These are phyloP conservation scores for Cordyceps javanica DNA, from an alignment of 2,329 filamentous ascomycete genomes.

Conservation along the genomic window DNA sequence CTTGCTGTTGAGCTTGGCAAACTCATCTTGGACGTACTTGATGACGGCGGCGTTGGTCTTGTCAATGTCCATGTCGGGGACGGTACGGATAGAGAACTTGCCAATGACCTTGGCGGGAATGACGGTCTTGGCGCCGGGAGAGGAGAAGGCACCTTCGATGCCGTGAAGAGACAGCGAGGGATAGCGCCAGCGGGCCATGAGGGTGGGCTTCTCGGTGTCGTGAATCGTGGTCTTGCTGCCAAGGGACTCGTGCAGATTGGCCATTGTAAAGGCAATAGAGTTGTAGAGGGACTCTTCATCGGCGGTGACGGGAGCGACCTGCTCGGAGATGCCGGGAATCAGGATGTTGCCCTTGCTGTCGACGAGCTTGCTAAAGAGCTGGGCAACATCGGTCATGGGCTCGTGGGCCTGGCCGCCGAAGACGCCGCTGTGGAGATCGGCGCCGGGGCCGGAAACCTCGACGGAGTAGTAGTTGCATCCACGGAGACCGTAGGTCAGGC, in stretches of 20 bases:
- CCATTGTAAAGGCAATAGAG: constrained; percentile 90
- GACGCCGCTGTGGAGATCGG: constrained; percentile 93
- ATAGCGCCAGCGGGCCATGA: constrained; percentile 95
- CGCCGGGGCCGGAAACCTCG: constrained; percentile 82
- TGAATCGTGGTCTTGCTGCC: constrained; percentile 85
- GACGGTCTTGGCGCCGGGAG: constrained; percentile 93
- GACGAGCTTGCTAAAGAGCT: constrained; percentile 75
- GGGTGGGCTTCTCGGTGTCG: constrained; percentile 80
- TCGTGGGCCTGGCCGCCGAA: constrained; percentile 96
- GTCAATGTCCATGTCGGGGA: constrained; percentile 93
- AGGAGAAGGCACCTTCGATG: constrained; percentile 89
- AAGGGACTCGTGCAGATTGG: constrained; percentile 85
- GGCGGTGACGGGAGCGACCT: constrained; percentile 80
- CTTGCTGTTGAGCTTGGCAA: constrained; percentile 84
- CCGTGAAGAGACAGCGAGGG: constrained; percentile 93
- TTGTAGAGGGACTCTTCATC: constrained; percentile 88
- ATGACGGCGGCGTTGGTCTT: constrained; percentile 81
- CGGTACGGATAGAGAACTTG: constrained; percentile 97
- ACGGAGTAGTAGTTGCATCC: constrained; percentile 98
- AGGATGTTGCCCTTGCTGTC: constrained; percentile 87
- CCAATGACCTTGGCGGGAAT: constrained; percentile 96
- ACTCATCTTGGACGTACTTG: constrained; percentile 76
- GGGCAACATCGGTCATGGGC: constrained; percentile 93
- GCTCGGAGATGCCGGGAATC: constrained; percentile 88
- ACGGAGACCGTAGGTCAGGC: constrained; percentile 91